Conservation (phyloP, 345 rosid species). For the Arabis hirsuta region DNA sequence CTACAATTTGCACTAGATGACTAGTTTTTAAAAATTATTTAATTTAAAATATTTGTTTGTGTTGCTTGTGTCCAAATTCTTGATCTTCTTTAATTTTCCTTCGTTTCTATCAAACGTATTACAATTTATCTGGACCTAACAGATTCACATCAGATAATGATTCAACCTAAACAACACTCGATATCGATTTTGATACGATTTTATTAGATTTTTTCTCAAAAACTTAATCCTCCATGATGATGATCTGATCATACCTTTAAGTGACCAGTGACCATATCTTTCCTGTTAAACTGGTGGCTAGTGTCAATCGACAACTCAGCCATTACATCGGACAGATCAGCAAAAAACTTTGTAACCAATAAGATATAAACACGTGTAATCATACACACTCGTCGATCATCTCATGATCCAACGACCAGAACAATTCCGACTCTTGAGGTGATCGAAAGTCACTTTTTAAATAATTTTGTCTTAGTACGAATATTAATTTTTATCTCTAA, state of each 20-base stretch:
- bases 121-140: no score
- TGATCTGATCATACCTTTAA: background rate
- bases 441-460: constrained; percentile 9
- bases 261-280: constrained; percentile 26
- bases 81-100: background rate
- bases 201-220: no score
- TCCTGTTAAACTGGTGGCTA: constrained; percentile 17
- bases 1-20: constrained; percentile 23
- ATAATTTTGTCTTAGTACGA: constrained; percentile 5
- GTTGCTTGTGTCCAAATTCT: constrained; percentile 35
- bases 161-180: no score
- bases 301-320: constrained; percentile 33
- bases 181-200: no score
- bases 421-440: constrained; percentile 39
- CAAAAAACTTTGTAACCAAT: constrained; percentile 18
- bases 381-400: background rate
- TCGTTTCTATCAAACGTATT: background rate
- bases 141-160: no score
- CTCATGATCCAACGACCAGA: constrained; percentile 31
- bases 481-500: constrained; percentile 20
- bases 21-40: background rate
- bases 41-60: constrained; percentile 12
- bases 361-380: background rate
- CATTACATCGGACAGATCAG: constrained; percentile 35
- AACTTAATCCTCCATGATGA: no score